Base-by-base conservation (phyloP, 2,329 filamentous ascomycete genomes). In the Xylariales sp. region DNA sequence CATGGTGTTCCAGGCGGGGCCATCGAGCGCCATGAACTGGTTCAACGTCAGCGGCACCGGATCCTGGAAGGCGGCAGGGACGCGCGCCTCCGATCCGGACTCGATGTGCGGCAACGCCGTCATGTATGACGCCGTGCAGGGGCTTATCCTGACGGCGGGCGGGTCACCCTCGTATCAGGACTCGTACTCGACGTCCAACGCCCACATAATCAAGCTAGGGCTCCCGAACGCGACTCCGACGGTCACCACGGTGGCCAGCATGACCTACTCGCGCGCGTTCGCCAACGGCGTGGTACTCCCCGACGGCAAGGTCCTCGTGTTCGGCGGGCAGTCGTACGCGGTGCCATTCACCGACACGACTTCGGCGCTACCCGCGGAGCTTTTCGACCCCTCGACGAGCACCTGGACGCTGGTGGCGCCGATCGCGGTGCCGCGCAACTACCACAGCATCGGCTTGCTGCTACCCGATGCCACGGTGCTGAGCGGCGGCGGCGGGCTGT, bases 1-100 rank as follows among this genome's bases (percentile, higher is more conserved):
- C 14, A 63, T 54, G 5, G 63, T 74, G 2, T 73, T 76, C 48
- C 72, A 76, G 49, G 72, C 70, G 10, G 72, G 72, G 1, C 72
- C 72, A 2, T 66, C 61, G 29, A 62, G 54, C 30, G 51, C 52
- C 1, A 74, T 76, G 71, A 70, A 77, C 46, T 78, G 73, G 74
- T 78, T 70, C 46, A 57, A 56, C 16, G 69, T 66, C 3, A 48
- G 46, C 4, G 66, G 62, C 5, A 51, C 50, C 15, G 71, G 72
- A 6, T 58, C 49, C 8, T 54, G 58, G 12, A 51, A 45, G 4
- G 45, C 50, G 4, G 72, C 69, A 7, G 74, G 72, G 1, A 54
- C 42, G 4, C 66, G 74, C 8, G 56, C 52, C 10, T 54, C 56
- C 11, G 66, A 69, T 39, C 40, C 51, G 1, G 65, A 77, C 43